Percentiles rank a stretch among this genome's conserved stretches.
phyloP scores from a whole-genome alignment of 495 filamentous ascomycete genomes.

The Annulohypoxylon maeteangense region DNA sequence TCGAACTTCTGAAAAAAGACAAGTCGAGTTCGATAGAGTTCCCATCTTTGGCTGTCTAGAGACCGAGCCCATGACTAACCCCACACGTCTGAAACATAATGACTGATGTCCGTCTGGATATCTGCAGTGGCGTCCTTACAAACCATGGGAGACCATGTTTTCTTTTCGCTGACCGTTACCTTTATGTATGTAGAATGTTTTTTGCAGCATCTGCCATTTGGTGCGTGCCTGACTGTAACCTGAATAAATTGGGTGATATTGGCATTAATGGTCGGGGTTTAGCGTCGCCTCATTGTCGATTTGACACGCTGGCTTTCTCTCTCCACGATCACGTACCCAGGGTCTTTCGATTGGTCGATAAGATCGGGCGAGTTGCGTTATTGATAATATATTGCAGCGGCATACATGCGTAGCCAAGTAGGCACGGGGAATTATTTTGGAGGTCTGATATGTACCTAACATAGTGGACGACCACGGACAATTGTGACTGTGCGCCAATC shows the following conservation, averaged over 20 bases:
- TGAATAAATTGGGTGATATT: constrained; percentile 39
- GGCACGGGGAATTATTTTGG: not conserved
- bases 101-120: constrained; percentile 41
- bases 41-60: constrained; percentile 36
- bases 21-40: constrained; percentile 26
- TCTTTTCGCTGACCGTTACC: constrained; percentile 22
- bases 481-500: constrained; percentile 45
- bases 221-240: constrained; percentile 41
- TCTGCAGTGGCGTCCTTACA: constrained; percentile 42
- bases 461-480: constrained; percentile 32
- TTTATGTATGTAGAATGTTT: not conserved
- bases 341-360: constrained; percentile 27
- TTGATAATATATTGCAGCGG: constrained; percentile 31
- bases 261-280: constrained; percentile 24
- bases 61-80: constrained; percentile 29
- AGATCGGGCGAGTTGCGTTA: constrained; percentile 32
- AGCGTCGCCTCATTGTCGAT: constrained; percentile 30
- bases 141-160: constrained; percentile 23
- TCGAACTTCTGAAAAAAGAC: constrained; percentile 35
- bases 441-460: not conserved
- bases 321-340: constrained; percentile 19
- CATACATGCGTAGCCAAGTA: constrained; percentile 3
- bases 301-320: constrained; percentile 36
- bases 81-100: constrained; percentile 41
- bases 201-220: constrained; percentile 16